Evolutionary conservation across 1,139 yeast species (phyloP), one percentile per base, ranked within the genome.

Genomic region (Saccharomycopsis hybrid): DNA sequence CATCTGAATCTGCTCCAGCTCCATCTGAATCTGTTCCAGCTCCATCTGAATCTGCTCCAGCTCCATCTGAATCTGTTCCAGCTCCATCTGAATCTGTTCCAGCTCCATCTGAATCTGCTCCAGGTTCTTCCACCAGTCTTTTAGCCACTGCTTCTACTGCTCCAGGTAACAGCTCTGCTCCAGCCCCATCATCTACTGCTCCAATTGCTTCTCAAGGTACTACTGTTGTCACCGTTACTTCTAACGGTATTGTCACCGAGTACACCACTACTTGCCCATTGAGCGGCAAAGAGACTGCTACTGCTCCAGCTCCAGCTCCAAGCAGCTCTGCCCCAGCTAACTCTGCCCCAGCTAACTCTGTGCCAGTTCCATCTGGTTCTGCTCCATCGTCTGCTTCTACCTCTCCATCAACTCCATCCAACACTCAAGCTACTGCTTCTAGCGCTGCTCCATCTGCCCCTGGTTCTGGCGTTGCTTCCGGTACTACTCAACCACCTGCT

Each of bases 161-260:
- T 50, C 70, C 77, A 52, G 64, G 66, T 69, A 73, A 79, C 57
- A 76, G 80, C 35, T 31, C 35, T 31, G 35, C 35, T 31, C 11
- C 35, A 7, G 35, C 35, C 11, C 11, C 35, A 8, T 7, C 35
- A 18, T 18, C 18, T 18, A 18, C 18, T 13, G 37, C 35, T 31
- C 35, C 35, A 11, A 11, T 11, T 7, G 9, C 39, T 36, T 9
- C 24, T 5, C 13, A 18, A 35, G 36, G 44, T 43, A 42, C 44
- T 18, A 39, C 52, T 27, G 45, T 49, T n/a, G 55, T 58, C 27
- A 64, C 67, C 11, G 52, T 59, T 5, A 64, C 68, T 11, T 41
- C 51, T 4, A 47, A 57, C 35, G 53, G 51, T 8, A 31, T 39
- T 41, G 44, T 41, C 2, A 50, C 53, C 27, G 18, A 45, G 9